These are phyloP conservation scores for Aristolochia contorta DNA, from an alignment of 164 flowering plant genomes.

Conservation along the genomic window DNA sequence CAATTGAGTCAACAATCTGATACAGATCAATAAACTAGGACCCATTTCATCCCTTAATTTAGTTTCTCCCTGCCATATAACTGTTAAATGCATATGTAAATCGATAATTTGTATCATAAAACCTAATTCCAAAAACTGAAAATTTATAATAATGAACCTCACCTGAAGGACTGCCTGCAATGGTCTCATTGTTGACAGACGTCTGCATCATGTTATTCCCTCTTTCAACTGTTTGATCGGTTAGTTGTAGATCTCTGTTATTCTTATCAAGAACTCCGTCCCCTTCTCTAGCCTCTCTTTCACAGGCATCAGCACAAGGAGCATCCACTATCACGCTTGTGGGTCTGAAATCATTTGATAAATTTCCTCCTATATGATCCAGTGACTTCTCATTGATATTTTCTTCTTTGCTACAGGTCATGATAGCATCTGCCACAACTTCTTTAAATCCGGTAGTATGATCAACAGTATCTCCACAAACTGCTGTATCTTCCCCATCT, in stretches of 20 bases:
- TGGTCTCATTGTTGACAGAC: constrained; percentile 12
- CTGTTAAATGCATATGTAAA: too few relatives aligned
- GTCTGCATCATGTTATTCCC: constrained; percentile 7
- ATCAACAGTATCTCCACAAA: constrained; percentile 5
- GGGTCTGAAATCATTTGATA: constrained; percentile 10
- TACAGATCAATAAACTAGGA: too few relatives aligned
- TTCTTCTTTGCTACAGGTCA: constrained; percentile 4
- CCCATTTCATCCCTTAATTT: too few relatives aligned
- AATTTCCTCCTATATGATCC: not conserved
- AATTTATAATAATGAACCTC: too few relatives aligned
- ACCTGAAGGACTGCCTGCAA: not conserved
- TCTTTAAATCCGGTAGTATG: constrained; percentile 14
- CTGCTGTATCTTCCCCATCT: not conserved
- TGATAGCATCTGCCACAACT: constrained; percentile 14
- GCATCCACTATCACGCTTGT: constrained; percentile 5
- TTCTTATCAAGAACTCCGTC: constrained; percentile 6
- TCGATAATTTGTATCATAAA: too few relatives aligned
- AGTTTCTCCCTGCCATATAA: too few relatives aligned
- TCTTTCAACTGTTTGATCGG: not conserved
- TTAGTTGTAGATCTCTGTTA: not conserved
- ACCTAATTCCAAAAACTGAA: too few relatives aligned
- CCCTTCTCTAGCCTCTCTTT: constrained; percentile 6
- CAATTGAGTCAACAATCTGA: too few relatives aligned
- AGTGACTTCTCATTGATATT: not conserved
- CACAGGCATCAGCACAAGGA: not conserved